These are phyloP conservation scores for Allantophomopsis lycopodina DNA, from an alignment of 2,329 filamentous ascomycete genomes.

Conservation along the genomic window DNA sequence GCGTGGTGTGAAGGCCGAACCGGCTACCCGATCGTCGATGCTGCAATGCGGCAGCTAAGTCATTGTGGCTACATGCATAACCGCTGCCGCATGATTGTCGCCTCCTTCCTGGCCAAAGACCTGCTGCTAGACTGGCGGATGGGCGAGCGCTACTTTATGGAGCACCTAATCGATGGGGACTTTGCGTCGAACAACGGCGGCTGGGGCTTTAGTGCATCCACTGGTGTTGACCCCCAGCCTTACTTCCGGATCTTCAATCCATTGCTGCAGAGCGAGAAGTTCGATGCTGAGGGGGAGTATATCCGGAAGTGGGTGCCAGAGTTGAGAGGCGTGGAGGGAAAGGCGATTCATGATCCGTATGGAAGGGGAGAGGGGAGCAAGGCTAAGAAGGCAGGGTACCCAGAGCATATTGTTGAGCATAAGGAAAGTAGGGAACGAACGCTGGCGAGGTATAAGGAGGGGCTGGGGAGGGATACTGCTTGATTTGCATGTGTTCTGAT, in stretches of 20 bases:
- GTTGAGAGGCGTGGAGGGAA: constrained; percentile 45
- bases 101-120: constrained; percentile 70
- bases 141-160: constrained; percentile 75
- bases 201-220: constrained; percentile 38
- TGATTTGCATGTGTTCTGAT: constrained; percentile 35
- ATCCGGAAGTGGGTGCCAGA: constrained; percentile 77
- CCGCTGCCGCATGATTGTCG: constrained; percentile 70
- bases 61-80: constrained; percentile 71
- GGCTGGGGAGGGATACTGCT: constrained; percentile 32
- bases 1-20: constrained; percentile 66
- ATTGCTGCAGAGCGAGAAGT: constrained; percentile 71
- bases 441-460: constrained; percentile 56
- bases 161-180: constrained; percentile 31
- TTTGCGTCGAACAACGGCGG: constrained; percentile 20
- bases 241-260: constrained; percentile 91
- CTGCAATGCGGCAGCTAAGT: constrained; percentile 68
- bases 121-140: constrained; percentile 72
- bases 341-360: constrained; percentile 73
- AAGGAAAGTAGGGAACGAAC: constrained; percentile 53
- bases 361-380: constrained; percentile 38
- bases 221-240: constrained; percentile 73
- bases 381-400: constrained; percentile 58
- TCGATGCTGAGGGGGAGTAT: constrained; percentile 65
- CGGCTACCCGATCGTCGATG: constrained; percentile 74
- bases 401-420: constrained; percentile 62